These are phyloP conservation scores for Phascolomyces articulosus DNA, from an alignment of 371 early-diverging fungal genomes.

Conservation along the genomic window DNA sequence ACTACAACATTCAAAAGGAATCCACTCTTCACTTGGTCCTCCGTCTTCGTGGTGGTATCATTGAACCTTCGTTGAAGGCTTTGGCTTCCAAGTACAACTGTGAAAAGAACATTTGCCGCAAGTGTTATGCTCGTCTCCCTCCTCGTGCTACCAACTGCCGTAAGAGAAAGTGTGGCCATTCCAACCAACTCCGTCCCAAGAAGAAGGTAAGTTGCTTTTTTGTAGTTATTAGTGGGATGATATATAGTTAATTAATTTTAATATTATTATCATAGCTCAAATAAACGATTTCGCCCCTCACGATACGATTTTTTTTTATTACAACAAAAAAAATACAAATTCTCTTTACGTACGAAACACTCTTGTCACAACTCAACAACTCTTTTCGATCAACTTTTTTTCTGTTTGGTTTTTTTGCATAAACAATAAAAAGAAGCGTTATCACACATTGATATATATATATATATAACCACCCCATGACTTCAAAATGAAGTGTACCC, in stretches of 20 bases:
- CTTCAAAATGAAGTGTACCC: no score
- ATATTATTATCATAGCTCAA: constrained; percentile 29
- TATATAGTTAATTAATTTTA: neutral
- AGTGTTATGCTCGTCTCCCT: constrained; percentile 99
- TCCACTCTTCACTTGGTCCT: constrained; percentile 98
- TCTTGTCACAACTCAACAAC: neutral
- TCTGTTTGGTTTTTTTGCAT: no score
- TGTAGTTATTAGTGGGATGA: neutral
- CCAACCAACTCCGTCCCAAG: constrained; percentile 99
- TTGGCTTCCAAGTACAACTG: constrained; percentile 99
- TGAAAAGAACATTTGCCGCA: constrained; percentile 99
- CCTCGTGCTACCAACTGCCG: constrained; percentile 99
- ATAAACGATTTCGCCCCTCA: constrained; percentile 24
- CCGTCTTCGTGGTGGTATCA: constrained; percentile 97
- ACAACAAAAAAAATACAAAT: constrained; percentile 11
- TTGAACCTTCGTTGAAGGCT: constrained; percentile 96
- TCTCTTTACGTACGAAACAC: neutral
- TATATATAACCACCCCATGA: no score
- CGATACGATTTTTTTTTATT: neutral
- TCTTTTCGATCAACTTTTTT: no score
- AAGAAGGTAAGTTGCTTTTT: constrained; percentile 69
- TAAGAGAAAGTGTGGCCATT: constrained; percentile 99
- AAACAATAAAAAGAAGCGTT: neutral
- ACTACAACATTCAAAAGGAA: constrained; percentile 95
- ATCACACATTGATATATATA: no score